Evolutionary conservation across 768 basidiomycete species (phyloP).

Genomic region (Paxillus rubicundulus): DNA sequence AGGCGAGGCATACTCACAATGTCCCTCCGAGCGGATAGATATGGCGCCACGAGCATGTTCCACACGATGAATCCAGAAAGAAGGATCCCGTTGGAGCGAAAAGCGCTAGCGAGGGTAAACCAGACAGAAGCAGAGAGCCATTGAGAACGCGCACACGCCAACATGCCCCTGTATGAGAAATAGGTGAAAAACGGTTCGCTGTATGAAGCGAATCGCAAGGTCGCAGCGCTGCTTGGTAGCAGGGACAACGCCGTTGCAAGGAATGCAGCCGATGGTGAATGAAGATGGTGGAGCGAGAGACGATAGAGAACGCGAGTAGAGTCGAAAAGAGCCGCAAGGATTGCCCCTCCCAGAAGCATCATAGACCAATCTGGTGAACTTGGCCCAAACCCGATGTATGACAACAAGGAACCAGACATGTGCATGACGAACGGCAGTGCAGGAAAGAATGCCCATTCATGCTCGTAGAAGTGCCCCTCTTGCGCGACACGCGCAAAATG

Average conservation of each 20-base stretch:
- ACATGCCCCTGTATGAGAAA: conserved; percentile 60
- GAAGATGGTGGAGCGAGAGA: conserved; percentile 57
- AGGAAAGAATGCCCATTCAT: conserved; percentile 88
- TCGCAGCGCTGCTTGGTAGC: conserved; percentile 76
- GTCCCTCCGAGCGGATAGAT: conserved; percentile 38
- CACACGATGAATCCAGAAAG: conserved; percentile 78
- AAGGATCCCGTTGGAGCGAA: conserved; percentile 78
- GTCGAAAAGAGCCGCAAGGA: conserved; percentile 41
- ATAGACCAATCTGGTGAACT: conserved; percentile 11
- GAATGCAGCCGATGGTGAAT: conserved; percentile 55
- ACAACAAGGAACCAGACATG: conserved; percentile 25
- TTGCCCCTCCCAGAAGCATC: conserved; percentile 36
- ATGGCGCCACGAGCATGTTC: conserved; percentile 60
- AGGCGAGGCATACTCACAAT: conserved; percentile 15
- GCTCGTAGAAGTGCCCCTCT: conserved; percentile 61
- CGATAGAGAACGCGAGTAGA: conserved; percentile 49
- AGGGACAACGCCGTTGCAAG: conserved; percentile 67
- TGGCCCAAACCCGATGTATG: conserved; percentile 1
- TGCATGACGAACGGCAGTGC: conserved; percentile 59
- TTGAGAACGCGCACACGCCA: conserved; percentile 31
- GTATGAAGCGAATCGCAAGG: conserved; percentile 69
- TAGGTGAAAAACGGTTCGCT: conserved; percentile 86
- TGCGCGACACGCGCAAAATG: conserved; percentile 74
- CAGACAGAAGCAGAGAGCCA: conserved; percentile 57
- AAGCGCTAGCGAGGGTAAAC: conserved; percentile 62